Evolutionary conservation across 495 filamentous ascomycete genomes (phyloP), one percentile per base, ranked within the genome.

Genomic region (Hypoxylon perforatum): DNA sequence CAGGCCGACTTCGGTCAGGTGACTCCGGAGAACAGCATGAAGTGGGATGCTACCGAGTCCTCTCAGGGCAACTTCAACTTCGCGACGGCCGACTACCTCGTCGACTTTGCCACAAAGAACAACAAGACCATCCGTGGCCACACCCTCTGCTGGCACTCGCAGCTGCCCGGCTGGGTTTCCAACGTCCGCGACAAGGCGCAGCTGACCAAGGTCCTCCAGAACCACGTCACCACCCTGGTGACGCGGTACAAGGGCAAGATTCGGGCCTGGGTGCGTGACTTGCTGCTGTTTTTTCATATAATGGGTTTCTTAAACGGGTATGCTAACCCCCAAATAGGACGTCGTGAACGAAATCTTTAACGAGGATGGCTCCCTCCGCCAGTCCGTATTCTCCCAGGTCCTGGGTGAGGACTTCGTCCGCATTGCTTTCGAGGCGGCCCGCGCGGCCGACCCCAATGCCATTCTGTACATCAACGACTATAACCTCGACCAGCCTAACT

Each of bases 391-490:
- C 81, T 87, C 81, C 64, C 74, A 83, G 30, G 81, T 88, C 8
- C 81, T 89, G 19, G 85, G 86, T 19, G 81, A 86, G 65, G 78
- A 81, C 66, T 81, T 82, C 48, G 85, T 90, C 54, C 71, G 75
- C 54, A 86, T 89, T 71, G 87, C 87, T 35, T 90, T 90, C 77
- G 73, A 82, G 57, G 84, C 86, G 6, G 87, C 88, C 22, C 80
- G 81, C 49, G 76, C 69, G 6, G 86, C 85, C 9, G 87, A 89
- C 73, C 86, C 87, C 2, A 66, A 72, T 39, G 84, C 81, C 44
- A 85, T 85, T 75, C 76, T 90, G 45, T 90, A 87, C 78, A 90
- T 90, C 80, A 90, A 90, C 75, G 87, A 90, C 72, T 90, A 88
- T 78, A 88, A 88, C 79, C 85, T 83, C 30, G 83, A 82, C 74